Evolutionary conservation across 306 rosid species (phyloP).

Genomic region (Heteromeles arbutifolia): DNA sequence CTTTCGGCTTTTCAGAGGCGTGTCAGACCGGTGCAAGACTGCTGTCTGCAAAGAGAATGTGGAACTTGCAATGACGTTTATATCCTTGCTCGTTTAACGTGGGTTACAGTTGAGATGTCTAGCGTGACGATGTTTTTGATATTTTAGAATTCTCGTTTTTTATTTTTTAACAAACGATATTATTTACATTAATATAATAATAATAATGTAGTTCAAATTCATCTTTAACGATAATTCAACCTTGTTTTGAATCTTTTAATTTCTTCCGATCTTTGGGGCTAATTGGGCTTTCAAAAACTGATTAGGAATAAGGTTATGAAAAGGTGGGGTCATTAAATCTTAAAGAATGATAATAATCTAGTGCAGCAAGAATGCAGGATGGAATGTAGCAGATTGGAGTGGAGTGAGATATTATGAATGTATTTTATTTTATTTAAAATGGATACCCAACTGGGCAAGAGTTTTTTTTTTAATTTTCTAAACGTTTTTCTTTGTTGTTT

Average conservation of each 20-base stretch:
- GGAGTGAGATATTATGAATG: neutral
- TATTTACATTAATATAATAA: too few species aligned
- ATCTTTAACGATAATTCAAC: too few species aligned
- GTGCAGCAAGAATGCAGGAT: neutral
- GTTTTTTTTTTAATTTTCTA: too few species aligned
- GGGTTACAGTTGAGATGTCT: neutral
- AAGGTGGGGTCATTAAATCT: neutral
- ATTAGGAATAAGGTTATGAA: neutral
- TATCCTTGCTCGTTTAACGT: neutral
- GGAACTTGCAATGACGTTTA: neutral
- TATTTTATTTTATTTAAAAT: too few species aligned
- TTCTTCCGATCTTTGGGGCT: neutral
- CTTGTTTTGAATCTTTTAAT: neutral
- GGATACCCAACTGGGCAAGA: too few species aligned
- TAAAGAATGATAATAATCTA: neutral
- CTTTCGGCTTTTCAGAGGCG: constrained; percentile 7
- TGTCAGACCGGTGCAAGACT: neutral
- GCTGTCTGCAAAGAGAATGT: neutral
- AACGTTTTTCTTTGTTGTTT: too few species aligned
- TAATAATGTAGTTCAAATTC: too few species aligned
- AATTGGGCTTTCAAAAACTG: neutral
- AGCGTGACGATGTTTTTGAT: neutral
- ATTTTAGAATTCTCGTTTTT: neutral
- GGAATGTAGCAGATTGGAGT: neutral
- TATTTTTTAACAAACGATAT: too few species aligned